Evolutionary conservation across 306 rosid genomes (phyloP).

Genomic region (Pterocarpus macrocarpus): DNA sequence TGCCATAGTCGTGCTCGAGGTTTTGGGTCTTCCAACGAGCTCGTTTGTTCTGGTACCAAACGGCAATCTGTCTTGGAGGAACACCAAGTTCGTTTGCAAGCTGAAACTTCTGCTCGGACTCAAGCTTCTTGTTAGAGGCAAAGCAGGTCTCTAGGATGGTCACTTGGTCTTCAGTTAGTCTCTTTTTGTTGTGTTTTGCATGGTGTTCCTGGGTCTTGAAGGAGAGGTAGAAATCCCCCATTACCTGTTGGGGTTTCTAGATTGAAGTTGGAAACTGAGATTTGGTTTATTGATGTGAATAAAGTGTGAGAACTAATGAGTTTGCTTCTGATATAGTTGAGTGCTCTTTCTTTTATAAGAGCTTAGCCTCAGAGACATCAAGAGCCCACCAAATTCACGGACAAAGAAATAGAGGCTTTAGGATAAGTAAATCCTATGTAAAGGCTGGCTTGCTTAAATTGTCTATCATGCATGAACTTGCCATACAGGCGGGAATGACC

Average conservation of each 20-base stretch:
- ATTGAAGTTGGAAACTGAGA: background rate
- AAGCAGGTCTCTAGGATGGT: conserved; percentile 67
- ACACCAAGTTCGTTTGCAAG: conserved; percentile 66
- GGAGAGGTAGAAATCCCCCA: conserved; percentile 51
- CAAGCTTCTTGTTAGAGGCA: conserved; percentile 62
- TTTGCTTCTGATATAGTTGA: background rate
- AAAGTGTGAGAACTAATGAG: background rate
- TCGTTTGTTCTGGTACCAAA: conserved; percentile 80
- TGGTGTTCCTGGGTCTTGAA: conserved; percentile 45
- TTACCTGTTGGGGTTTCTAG: background rate
- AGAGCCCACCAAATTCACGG: background rate
- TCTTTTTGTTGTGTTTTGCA: conserved; percentile 52
- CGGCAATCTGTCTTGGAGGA: conserved; percentile 66
- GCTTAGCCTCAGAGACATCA: conserved; percentile 5
- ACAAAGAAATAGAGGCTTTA: background rate
- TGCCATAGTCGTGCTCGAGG: conserved; percentile 59
- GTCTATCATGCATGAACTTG: conserved; percentile 19
- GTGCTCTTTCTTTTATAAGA: conserved; percentile 41
- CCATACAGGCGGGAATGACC: no score
- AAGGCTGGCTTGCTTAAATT: conserved; percentile 25
- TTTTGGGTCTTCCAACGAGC: conserved; percentile 70
- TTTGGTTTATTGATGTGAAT: conserved; percentile 9
- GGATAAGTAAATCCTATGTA: background rate
- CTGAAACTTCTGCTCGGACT: conserved; percentile 56
- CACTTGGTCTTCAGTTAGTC: conserved; percentile 66